Evolutionary conservation across 192 early-diverging fungal genomes (phyloP), one percentile per base, ranked within the genome.

Genomic region (Spizellomyces sp.): DNA sequence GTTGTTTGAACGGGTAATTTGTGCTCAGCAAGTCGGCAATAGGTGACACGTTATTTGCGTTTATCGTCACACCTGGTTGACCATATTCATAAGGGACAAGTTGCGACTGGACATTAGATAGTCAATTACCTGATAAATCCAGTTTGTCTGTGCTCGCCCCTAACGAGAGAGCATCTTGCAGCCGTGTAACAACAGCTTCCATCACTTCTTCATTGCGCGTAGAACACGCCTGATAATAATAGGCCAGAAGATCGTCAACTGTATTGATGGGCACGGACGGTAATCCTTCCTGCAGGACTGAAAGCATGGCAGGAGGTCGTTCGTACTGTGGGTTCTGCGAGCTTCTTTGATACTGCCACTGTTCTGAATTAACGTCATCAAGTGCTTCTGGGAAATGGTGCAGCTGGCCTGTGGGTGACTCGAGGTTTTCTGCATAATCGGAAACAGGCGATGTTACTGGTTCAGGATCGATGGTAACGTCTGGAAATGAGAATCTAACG

Each of bases 401-500:
- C 27, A 36, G 27, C 27, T 36, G 27, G 27, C 27, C 27, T 36
- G 27, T 36, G 27, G 27, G 27, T 36, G 27, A 36, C 27, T 36
- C 27, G 27, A 36, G 27, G 27, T 36, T 36, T 36, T 36, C 27
- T 36, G 27, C 27, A 36, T 36, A 36, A 36, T 36, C 27, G 27
- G 27, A 36, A 3, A 36, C 27, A 36, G 58, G 67, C 14, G 14
- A 14, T 67, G 12, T 17, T 8, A 19, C 64, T 17, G 67, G 64
- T 47, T 71, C 70, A 36, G 70, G 70, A 36, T 71, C 64, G 71
- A 72, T 71, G 5, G 70, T 73, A 45, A 78, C 60, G 46, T 78
- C 73, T 4, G 77, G 77, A 45, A 78, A 73, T 8, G 77, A 78
- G 58, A 78, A 78, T 17, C 77, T 64, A 9, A 78, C 77, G 48